Percentiles rank a stretch among this genome's conserved stretches.
Evolutionary conservation across 257 asterid genomes (phyloP).

Genomic region (Gentiana straminea): DNA sequence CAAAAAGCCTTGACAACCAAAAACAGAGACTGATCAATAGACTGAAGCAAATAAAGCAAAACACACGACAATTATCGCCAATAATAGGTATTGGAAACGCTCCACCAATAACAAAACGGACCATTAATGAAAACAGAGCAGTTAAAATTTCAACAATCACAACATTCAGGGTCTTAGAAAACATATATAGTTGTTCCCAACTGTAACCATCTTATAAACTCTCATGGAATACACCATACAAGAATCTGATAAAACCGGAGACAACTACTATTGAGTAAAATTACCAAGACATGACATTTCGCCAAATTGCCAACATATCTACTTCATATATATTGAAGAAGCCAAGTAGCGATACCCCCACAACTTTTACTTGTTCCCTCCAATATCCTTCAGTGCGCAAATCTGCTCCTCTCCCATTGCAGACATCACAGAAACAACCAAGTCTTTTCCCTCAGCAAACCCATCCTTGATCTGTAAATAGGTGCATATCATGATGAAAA

Average conservation of each 20-base stretch:
- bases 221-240: slow-evolving; percentile 9
- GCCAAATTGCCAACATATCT: slow-evolving; percentile 4
- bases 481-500: neutral
- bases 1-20: too few species aligned
- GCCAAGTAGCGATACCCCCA: neutral
- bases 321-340: neutral
- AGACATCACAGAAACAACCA: slow-evolving; percentile 86
- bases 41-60: too few species aligned
- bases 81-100: too few species aligned
- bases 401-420: slow-evolving; percentile 99
- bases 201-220: neutral
- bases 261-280: neutral
- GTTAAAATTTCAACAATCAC: slow-evolving; percentile 8
- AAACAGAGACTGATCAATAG: too few species aligned
- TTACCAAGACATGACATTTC: neutral
- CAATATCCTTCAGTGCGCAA: slow-evolving; percentile 74
- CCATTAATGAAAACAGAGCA: too few species aligned
- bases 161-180: slow-evolving; percentile 3
- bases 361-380: slow-evolving; percentile 52
- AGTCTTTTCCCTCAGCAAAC: slow-evolving; percentile 77
- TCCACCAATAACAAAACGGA: too few species aligned
- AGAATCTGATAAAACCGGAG: slow-evolving; percentile 8
- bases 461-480: slow-evolving; percentile 68
- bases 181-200: slow-evolving; percentile 12
- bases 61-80: too few species aligned